phyloP scores from a whole-genome alignment of 495 filamentous ascomycete species.

The Penicillium psychrofluorescens region DNA sequence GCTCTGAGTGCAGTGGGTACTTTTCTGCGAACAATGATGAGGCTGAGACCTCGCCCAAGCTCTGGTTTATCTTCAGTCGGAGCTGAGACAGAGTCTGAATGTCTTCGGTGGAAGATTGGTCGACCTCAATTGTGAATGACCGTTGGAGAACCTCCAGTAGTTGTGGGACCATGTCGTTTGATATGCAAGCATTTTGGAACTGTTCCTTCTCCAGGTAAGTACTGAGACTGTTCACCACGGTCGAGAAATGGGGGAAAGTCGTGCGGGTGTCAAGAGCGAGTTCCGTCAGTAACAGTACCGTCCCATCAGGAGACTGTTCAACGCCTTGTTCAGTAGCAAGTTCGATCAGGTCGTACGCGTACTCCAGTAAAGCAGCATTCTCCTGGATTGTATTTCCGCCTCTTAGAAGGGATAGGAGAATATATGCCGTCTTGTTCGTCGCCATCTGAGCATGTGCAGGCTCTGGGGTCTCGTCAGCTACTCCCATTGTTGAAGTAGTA shows the following conservation, averaged over 20 bases:
- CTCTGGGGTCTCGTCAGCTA: constrained; percentile 24
- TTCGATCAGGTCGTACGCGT: constrained; percentile 34
- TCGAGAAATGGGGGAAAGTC: constrained; percentile 24
- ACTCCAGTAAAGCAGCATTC: constrained; percentile 28
- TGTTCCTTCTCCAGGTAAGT: constrained; percentile 30
- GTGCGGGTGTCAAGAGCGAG: constrained; percentile 19
- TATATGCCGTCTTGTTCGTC: constrained; percentile 44
- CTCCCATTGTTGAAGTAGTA: neutral
- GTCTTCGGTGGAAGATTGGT: constrained; percentile 35
- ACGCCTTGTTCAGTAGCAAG: constrained; percentile 32
- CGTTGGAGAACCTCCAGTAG: constrained; percentile 24
- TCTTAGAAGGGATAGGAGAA: constrained; percentile 29
- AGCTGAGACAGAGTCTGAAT: constrained; percentile 45
- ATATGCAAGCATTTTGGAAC: constrained; percentile 35
- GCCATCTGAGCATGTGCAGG: constrained; percentile 56
- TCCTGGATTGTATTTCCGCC: constrained; percentile 20
- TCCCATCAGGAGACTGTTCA: constrained; percentile 33
- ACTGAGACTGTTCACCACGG: constrained; percentile 24
- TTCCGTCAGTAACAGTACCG: constrained; percentile 27
- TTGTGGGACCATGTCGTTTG: constrained; percentile 22
- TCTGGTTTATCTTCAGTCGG: constrained; percentile 46
- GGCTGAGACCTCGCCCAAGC: constrained; percentile 58
- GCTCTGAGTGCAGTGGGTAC: constrained; percentile 40
- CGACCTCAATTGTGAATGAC: constrained; percentile 22
- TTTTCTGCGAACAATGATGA: constrained; percentile 44